Evolutionary conservation across 441 rosid species (phyloP).

Genomic region (Raphanus hybrid): DNA sequence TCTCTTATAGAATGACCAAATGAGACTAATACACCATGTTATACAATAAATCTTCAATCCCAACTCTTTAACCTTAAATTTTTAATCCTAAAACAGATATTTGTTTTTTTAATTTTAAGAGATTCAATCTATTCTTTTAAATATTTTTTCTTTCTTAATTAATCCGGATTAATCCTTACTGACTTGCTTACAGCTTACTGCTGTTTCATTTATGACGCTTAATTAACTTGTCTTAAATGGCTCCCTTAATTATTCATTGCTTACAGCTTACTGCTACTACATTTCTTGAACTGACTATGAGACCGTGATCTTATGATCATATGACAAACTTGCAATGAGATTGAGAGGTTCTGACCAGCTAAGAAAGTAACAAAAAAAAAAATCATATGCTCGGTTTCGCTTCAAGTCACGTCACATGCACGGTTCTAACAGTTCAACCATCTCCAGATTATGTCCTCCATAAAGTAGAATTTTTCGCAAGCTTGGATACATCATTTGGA

Average conservation of each 20-base stretch:
- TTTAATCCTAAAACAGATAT: background rate
- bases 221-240: background rate
- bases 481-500: background rate
- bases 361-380: background rate
- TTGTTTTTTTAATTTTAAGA: background rate
- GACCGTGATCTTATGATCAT: too few species aligned
- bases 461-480: background rate
- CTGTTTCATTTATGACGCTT: background rate
- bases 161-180: background rate
- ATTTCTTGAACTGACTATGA: too few species aligned
- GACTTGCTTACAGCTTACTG: background rate
- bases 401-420: background rate
- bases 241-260: background rate
- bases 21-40: background rate
- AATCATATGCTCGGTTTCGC: background rate
- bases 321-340: background rate
- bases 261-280: too few species aligned
- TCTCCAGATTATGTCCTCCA: constrained; percentile 1
- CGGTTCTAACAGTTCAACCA: background rate
- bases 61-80: background rate
- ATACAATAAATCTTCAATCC: background rate
- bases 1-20: background rate
- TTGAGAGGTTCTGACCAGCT: background rate
- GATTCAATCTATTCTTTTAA: background rate
- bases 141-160: background rate